A percentile compares a stretch with the other conserved stretches of the same genome.
Evolutionary conservation across 2,329 filamentous ascomycete genomes (phyloP).

Genomic region (Elsinoe australis): DNA sequence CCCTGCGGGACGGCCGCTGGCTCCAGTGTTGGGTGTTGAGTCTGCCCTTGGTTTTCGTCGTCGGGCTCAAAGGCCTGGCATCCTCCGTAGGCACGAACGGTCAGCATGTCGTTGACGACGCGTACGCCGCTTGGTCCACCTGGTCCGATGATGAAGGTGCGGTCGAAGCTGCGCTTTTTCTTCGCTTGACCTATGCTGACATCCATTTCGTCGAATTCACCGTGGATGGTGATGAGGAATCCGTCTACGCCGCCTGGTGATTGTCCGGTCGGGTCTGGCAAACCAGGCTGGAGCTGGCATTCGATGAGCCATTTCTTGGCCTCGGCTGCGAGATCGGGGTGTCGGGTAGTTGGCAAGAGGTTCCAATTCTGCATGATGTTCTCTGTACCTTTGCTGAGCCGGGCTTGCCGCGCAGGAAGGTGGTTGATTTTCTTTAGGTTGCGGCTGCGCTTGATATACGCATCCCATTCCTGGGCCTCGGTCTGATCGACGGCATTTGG

Average conservation of each 20-base stretch:
- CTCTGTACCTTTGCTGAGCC: conserved; percentile 57
- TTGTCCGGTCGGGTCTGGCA: conserved; percentile 61
- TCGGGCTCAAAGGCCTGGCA: conserved; percentile 45
- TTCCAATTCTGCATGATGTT: conserved; percentile 63
- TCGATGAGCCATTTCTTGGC: conserved; percentile 73
- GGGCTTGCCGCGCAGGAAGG: conserved; percentile 53
- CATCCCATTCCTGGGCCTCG: conserved; percentile 55
- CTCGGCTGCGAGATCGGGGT: conserved; percentile 62
- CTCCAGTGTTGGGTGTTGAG: conserved; percentile 31
- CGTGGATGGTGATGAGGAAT: conserved; percentile 69
- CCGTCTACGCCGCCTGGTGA: conserved; percentile 63
- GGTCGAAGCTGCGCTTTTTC: conserved; percentile 64
- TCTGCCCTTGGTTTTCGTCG: conserved; percentile 25
- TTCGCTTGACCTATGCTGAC: conserved; percentile 48
- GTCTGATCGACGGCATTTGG: conserved; percentile 29
- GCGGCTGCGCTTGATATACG: conserved; percentile 69
- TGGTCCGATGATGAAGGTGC: conserved; percentile 71
- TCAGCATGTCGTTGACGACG: conserved; percentile 72
- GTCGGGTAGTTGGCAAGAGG: conserved; percentile 61
- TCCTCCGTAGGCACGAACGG: conserved; percentile 60
- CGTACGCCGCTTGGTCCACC: conserved; percentile 60
- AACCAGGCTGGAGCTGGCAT: conserved; percentile 63
- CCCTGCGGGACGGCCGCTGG: conserved; percentile 23
- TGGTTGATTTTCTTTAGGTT: conserved; percentile 66
- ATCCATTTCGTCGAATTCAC: conserved; percentile 73